A percentile compares a stretch with the other conserved stretches of the same genome.
phyloP scores from a whole-genome alignment of 2,329 filamentous ascomycete species.

The Botrytis galanthina region DNA sequence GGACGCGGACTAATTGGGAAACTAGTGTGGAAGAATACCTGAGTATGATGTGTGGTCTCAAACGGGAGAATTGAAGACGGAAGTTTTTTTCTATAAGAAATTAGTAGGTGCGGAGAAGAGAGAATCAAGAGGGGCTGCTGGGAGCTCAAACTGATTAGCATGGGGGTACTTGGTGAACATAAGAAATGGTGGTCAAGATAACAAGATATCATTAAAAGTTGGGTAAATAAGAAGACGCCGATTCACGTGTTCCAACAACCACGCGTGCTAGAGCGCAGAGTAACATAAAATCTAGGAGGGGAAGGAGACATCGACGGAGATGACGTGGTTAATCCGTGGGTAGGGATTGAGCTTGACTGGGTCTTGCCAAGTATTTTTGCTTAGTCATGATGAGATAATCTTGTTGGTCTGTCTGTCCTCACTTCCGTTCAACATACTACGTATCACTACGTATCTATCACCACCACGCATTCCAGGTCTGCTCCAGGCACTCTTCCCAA shows the following conservation, averaged over 20 bases:
- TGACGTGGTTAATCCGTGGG: background rate
- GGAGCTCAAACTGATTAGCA: background rate
- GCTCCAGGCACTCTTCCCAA: background rate
- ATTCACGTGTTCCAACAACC: background rate
- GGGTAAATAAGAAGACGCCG: background rate
- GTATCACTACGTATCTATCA: background rate
- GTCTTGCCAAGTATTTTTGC: background rate
- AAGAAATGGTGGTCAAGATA: background rate
- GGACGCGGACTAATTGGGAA: background rate
- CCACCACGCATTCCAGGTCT: background rate
- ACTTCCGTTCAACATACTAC: background rate
- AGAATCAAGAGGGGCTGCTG: background rate
- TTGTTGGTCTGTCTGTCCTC: background rate
- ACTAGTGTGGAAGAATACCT: conserved; percentile 49
- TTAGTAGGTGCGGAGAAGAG: conserved; percentile 35
- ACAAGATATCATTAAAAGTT: background rate
- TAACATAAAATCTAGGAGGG: background rate
- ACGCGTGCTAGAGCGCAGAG: background rate
- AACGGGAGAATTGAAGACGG: conserved; percentile 48
- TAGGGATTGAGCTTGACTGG: background rate
- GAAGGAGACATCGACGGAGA: background rate
- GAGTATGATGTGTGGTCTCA: conserved; percentile 51
- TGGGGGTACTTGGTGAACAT: background rate
- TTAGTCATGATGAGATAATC: background rate
- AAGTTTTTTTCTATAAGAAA: conserved; percentile 60